Evolutionary conservation across 1,284 basidiomycete genomes (phyloP).

Genomic region (Mycosarcoma maydis): DNA sequence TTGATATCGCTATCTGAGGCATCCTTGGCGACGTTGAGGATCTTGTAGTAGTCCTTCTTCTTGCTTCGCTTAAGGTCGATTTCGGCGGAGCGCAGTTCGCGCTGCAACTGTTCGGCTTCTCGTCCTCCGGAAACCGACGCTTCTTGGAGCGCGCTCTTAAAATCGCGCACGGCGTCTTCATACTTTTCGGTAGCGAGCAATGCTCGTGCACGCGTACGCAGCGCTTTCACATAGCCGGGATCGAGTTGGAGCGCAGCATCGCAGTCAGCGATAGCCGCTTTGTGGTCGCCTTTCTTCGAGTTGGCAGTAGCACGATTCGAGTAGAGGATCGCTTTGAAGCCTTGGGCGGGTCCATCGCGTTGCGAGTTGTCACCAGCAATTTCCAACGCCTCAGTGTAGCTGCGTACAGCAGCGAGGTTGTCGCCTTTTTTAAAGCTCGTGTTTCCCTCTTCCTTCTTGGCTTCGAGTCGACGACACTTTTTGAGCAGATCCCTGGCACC

Average conservation of each 20-base stretch:
- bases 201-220: slow-evolving; percentile 84
- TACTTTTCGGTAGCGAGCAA: slow-evolving; percentile 79
- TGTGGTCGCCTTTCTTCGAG: slow-evolving; percentile 75
- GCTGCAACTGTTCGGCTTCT: slow-evolving; percentile 74
- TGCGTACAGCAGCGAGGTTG: slow-evolving; percentile 75
- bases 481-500: slow-evolving; percentile 78
- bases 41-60: slow-evolving; percentile 76
- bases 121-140: slow-evolving; percentile 27
- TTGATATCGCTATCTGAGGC: slow-evolving; percentile 86
- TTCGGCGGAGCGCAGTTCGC: slow-evolving; percentile 70
- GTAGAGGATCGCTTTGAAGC: slow-evolving; percentile 74
- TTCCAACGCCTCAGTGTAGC: slow-evolving; percentile 63
- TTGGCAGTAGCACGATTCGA: slow-evolving; percentile 86
- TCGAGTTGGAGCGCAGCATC: slow-evolving; percentile 75
- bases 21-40: slow-evolving; percentile 77
- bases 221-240: slow-evolving; percentile 80
- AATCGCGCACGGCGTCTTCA: slow-evolving; percentile 79
- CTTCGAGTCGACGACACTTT: slow-evolving; percentile 80
- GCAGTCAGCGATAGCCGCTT: slow-evolving; percentile 78
- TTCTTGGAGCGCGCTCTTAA: slow-evolving; percentile 80
- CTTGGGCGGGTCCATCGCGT: slow-evolving; percentile 48
- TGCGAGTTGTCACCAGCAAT: slow-evolving; percentile 48
- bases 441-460: slow-evolving; percentile 86
- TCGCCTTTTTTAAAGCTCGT: slow-evolving; percentile 76
- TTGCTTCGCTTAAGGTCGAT: slow-evolving; percentile 64